Evolutionary conservation across 1,139 yeast species (phyloP), one percentile per base, ranked within the genome.

Genomic region (Candida sp.): DNA sequence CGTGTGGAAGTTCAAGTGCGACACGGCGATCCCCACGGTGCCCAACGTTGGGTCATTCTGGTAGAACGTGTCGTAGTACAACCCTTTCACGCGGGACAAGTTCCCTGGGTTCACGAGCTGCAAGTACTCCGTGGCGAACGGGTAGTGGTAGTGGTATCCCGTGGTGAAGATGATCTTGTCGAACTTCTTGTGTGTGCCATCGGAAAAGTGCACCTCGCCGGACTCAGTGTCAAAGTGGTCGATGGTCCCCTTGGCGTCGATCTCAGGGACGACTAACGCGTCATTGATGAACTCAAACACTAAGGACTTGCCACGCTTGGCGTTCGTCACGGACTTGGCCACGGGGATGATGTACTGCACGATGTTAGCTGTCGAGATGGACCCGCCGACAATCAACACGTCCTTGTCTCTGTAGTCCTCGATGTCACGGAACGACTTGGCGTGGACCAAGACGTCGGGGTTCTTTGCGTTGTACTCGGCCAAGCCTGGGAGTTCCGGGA

Each of bases 341-440:
- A 70, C 64, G 1, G 83, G 82, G 23, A 68, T 65, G 11, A 79
- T 61, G 53, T 82, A 81, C 57, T 82, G 85, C 17, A 80, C 65
- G n/a, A 81, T 62, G 61, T 82, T 84, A 33, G 78, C 69, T 3
- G 84, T 77, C 57, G 81, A 75, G 39, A 81, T 69, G 38, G 81
- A 74, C 0, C 83, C 81, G 3, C 86, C 86, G 42, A 82, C 72
- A 37, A 81, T 67, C 49, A 82, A 61, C 3, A 80, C 78, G 25
- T 72, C 72, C 57, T 80, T 71, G 48, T 68, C 71, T 31, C 62
- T 62, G 56, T 70, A 85, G 35, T 70, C 75, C 4, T 77, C 75
- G 3, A 86, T 79, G 12, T 71, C 72, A 53, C 86, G 75, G 65
- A 80, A 90, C 30, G 78, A 69, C 59, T 83, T 85, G 17, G 92